phyloP scores from a whole-genome alignment of 2,329 filamentous ascomycete species.

The Paraconiothyrium brasiliense region DNA sequence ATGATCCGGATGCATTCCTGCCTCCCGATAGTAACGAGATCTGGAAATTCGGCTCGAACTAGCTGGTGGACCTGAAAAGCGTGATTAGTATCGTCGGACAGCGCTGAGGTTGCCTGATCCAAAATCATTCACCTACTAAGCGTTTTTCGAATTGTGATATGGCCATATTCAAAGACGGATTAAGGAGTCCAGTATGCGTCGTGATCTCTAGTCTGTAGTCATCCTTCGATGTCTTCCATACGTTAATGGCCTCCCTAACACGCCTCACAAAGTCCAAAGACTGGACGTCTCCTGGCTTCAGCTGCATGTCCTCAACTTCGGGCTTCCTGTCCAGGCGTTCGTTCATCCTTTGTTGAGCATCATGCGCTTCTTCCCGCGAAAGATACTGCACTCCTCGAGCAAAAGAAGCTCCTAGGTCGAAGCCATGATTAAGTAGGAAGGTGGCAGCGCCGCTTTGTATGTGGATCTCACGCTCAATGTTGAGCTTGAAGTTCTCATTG shows the following conservation, averaged over 20 bases:
- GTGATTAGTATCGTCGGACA: background rate
- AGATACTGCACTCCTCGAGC: constrained; percentile 68
- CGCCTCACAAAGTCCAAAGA: constrained; percentile 61
- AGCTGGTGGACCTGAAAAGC: constrained; percentile 64
- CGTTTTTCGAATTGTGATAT: constrained; percentile 67
- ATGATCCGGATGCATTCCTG: constrained; percentile 56
- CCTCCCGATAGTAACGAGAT: constrained; percentile 54
- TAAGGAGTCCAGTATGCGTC: constrained; percentile 36
- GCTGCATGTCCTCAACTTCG: constrained; percentile 54
- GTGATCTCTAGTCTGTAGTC: constrained; percentile 38
- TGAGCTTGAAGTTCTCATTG: constrained; percentile 56
- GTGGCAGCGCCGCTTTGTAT: constrained; percentile 68
- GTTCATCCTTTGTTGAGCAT: constrained; percentile 56
- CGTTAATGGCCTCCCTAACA: constrained; percentile 56
- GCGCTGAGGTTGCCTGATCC: background rate
- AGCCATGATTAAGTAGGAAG: constrained; percentile 68
- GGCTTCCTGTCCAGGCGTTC: constrained; percentile 53
- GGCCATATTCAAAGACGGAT: constrained; percentile 23
- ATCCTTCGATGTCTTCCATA: constrained; percentile 52
- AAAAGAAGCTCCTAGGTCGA: constrained; percentile 67
- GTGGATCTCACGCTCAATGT: constrained; percentile 68
- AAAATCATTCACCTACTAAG: constrained; percentile 51
- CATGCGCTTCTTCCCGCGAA: constrained; percentile 65
- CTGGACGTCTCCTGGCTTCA: constrained; percentile 63
- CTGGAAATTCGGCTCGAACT: constrained; percentile 68